Base-by-base conservation (phyloP, 192 early-diverging fungal species). In the Coemansia sp. region DNA sequence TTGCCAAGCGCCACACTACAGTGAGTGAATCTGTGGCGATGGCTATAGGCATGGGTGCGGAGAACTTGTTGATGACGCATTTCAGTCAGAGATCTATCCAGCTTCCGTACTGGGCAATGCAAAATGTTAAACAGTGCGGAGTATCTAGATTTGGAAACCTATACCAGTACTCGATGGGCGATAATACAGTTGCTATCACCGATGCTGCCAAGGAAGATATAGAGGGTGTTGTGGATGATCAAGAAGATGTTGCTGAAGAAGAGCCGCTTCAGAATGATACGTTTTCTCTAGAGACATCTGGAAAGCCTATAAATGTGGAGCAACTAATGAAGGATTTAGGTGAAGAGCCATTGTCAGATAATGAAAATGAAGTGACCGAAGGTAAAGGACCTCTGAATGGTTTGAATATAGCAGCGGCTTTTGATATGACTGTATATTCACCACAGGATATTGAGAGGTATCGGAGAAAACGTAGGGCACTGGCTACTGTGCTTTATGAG, bases 41-140 rank as follows among this genome's bases (percentile, higher is more conserved):
- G 44, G 92, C 84, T 3, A 59, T 83, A 36, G 74, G 73, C 9
- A 96, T 96, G 93, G 80, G 85, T 4, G 92, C 92, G 18, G 78
- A 85, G 40, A 83, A 83, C 49, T 78, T 90, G 14, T 59, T 99
- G 25, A 68, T 99, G 33, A 99, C 93, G 25, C 96, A 99, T 55
- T 99, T 99, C 65, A 94, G 91, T 56, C 94, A 96, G 67, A 81
- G 96, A 11, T 99, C 95, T 23, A 34, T 76, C 46, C 50, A 39
- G 4, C 47, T 69, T 27, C 65, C 72, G 11, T 51, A 53, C 9
- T 76, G 72, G 72, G 36, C 30, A 8, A 10, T 25, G 18, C 30
- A 32, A 11, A 58, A 38, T 9, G 46, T 67, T 17, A 27, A 46
- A 17, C 29, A 19, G 2, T 54, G 54, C 23, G 47, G 47, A 15